Base-by-base conservation (phyloP, 2,329 filamentous ascomycete genomes). In the Hypomyces rosellus region DNA sequence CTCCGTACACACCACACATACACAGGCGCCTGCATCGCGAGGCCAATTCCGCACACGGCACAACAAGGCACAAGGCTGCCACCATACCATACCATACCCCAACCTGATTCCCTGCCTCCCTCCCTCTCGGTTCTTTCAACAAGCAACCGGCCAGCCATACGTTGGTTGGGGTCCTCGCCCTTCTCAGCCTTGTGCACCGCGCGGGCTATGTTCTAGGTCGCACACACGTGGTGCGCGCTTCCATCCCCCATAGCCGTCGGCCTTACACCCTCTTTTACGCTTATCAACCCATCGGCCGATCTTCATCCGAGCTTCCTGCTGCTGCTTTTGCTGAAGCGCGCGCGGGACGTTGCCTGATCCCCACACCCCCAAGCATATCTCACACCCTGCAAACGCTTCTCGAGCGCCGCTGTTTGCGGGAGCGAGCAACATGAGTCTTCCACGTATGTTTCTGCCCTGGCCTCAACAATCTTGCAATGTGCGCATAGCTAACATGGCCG, bases 361-460 rank as follows among this genome's bases (percentile, higher is more conserved):
- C 16, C 37, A 15, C 37, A n/a, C n/a, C 37, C 15, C 36, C 36
- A 4, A n/a, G 37, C 13, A 20, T n/a, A n/a, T 7, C 40, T 25
- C 22, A 15, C 39, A 42, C 40, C 38, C 16, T 20, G 38, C 38
- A 41, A 38, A 38, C 5, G 36, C 36, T 38, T 38, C 15, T 20
- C 38, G n/a, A 12, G 16, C 33, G 46, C 39, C 41, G 36, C 34
- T 14, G 33, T 46, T 42, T 42, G 46, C 22, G 37, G 46, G 36
- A 38, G 43, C 43, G 34, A 48, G 34, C 47, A 57, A 36, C 50
- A 62, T 62, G 60, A 59, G 57, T 55, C 48, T 53, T 42, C 54
- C 58, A 54, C 53, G 60, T 62, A 55, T 42, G 59, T 56, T 22
- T 12, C 25, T 8, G 15, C 40, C 40, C 20, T 34, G n/a, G 14